A percentile compares a stretch with the other conserved stretches of the same genome.
Conservation (phyloP, 2,329 filamentous ascomycete genomes). For the Cordyceps cicadae region DNA sequence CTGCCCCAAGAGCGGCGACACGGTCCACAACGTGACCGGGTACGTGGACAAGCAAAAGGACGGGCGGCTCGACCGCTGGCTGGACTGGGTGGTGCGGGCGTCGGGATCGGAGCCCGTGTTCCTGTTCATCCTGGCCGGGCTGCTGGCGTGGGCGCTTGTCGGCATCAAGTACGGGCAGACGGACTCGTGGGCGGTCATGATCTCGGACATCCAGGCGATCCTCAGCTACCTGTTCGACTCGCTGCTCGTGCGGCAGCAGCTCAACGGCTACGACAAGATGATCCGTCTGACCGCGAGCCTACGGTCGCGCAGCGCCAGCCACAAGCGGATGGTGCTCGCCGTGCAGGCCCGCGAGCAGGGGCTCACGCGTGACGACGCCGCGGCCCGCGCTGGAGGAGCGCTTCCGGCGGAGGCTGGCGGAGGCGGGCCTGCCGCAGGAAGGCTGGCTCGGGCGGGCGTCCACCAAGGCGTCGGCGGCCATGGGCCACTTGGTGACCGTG, state of each 20-base stretch:
- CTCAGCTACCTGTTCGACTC: slow-evolving; percentile 30
- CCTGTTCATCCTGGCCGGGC: slow-evolving; percentile 23
- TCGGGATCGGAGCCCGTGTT: slow-evolving; percentile 19
- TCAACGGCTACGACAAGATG: slow-evolving; percentile 23
- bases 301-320: slow-evolving; percentile 24
- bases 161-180: slow-evolving; percentile 24
- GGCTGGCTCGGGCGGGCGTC: slow-evolving; percentile 23
- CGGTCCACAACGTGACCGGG: slow-evolving; percentile 15
- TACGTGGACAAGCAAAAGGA: slow-evolving; percentile 14
- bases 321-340: slow-evolving; percentile 22
- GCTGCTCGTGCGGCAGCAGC: slow-evolving; percentile 31
- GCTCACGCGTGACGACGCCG: not conserved
- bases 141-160: slow-evolving; percentile 23
- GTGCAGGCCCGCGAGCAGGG: slow-evolving; percentile 12
- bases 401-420: slow-evolving; percentile 1
- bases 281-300: slow-evolving; percentile 23
- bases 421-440: slow-evolving; percentile 16
- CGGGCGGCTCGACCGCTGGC: slow-evolving; percentile 15
- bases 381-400: slow-evolving; percentile 16
- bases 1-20: not conserved
- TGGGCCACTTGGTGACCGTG: slow-evolving; percentile 25
- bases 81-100: slow-evolving; percentile 16
- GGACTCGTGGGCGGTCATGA: slow-evolving; percentile 28
- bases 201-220: slow-evolving; percentile 29
- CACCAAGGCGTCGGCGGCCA: slow-evolving; percentile 17